Evolutionary conservation across 441 rosid species (phyloP), one percentile per base, ranked within the genome.

Genomic region (Rhodomyrtus psidioides): DNA sequence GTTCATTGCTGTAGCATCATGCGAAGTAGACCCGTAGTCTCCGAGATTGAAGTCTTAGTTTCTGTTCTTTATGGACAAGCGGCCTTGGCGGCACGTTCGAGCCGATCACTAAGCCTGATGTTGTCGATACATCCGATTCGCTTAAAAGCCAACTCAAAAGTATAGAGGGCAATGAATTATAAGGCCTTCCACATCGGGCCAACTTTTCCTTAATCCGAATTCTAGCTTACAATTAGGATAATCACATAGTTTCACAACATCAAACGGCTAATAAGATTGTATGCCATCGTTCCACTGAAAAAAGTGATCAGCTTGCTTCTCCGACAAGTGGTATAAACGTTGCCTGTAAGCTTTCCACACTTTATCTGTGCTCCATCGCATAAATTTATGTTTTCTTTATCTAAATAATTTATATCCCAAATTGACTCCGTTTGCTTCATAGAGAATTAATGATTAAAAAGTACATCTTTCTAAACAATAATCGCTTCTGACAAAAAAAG

Each of bases 81-180:
- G 49, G 79, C 79, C 49, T 70, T 10, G n/a, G n/a, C 2, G 23
- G 49, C 79, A 10, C 79, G 9, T 34, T 70, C 2, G 8, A 70
- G 79, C 49, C 76, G 10, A 19, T 65, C n/a, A 10, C 46, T 34
- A 19, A 34, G n/a, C 76, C 4, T 16, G 46, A 65, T 65, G 15
- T 19, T 2, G 26, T 34, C 1, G n/a, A 19, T 6, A 9, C 7
- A 1, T 34, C 1, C 0, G 26, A 19, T 34, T 5, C 34, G 6
- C 54, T 53, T 53, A 51, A 51, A 51, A 49, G 53, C 12, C 12
- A 14, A 51, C 53, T 51, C 53, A 51, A 51, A 51, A 51, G 53
- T 51, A 51, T 12, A 9, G 12, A 51, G 15, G 23, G 8, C 6
- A 16, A 62, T 28, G 12, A 62, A 16, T 62, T 62, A 62, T 8